phyloP scores from a whole-genome alignment of 345 rosid species.

The Draba incana region DNA sequence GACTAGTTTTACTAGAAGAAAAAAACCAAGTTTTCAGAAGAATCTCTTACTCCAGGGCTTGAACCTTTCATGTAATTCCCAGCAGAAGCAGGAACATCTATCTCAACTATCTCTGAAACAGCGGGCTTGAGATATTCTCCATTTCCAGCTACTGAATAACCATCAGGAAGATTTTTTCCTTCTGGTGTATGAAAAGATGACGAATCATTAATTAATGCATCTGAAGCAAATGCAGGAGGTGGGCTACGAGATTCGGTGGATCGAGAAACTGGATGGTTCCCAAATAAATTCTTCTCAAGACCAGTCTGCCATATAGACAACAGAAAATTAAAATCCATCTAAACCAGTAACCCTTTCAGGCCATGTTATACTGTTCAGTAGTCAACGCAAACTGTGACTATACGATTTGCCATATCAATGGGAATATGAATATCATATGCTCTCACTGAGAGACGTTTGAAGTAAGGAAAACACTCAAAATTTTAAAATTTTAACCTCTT shows the following conservation, averaged over 20 bases:
- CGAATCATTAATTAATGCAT: slow-evolving; percentile 56
- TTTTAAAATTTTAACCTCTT: slow-evolving; percentile 15
- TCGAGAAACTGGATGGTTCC: slow-evolving; percentile 81
- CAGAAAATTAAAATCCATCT: slow-evolving; percentile 9
- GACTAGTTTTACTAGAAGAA: not conserved
- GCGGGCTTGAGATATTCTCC: slow-evolving; percentile 57
- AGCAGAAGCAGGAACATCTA: slow-evolving; percentile 75
- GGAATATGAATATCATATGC: not conserved
- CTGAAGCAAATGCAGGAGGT: slow-evolving; percentile 82
- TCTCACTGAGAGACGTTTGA: slow-evolving; percentile 1
- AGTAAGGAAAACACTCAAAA: not conserved
- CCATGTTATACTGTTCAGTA: not conserved
- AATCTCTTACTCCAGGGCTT: slow-evolving; percentile 76
- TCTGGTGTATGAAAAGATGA: slow-evolving; percentile 49
- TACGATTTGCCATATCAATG: not conserved
- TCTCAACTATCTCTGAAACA: slow-evolving; percentile 81
- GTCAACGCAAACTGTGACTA: slow-evolving; percentile 1
- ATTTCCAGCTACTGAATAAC: slow-evolving; percentile 44
- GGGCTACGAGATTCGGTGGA: slow-evolving; percentile 59
- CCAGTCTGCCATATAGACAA: slow-evolving; percentile 65
- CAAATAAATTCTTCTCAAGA: slow-evolving; percentile 80
- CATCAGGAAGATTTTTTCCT: slow-evolving; percentile 50
- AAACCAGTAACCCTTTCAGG: slow-evolving; percentile 11
- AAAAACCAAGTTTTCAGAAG: slow-evolving; percentile 7
- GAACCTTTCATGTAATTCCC: slow-evolving; percentile 68